A percentile compares a stretch with the other conserved stretches of the same genome.
Conservation (phyloP, 2,329 filamentous ascomycete species). For the Sporothrix brunneoviolacea region DNA sequence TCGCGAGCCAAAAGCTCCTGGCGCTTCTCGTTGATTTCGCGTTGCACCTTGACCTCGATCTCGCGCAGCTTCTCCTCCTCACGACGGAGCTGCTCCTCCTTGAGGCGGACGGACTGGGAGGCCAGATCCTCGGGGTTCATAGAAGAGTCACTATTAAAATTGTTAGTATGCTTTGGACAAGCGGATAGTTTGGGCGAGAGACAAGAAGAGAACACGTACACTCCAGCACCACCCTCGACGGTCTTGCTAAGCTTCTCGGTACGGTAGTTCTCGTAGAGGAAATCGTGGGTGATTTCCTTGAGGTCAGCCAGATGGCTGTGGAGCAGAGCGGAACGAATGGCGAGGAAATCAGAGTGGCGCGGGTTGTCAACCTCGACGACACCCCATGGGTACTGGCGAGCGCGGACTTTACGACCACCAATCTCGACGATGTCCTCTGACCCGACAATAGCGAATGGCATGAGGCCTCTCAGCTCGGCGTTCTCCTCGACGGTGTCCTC, state of each 20-base stretch:
- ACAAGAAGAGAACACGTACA: conserved; percentile 55
- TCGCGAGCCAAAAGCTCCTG: conserved; percentile 96
- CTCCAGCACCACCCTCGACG: conserved; percentile 81
- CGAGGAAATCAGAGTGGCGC: conserved; percentile 96
- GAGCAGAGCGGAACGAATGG: conserved; percentile 89
- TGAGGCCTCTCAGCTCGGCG: conserved; percentile 89
- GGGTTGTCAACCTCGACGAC: conserved; percentile 99
- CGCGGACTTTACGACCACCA: conserved; percentile 83
- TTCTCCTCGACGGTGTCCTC: conserved; percentile 99
- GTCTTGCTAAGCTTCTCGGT: conserved; percentile 99
- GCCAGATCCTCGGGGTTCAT: conserved; percentile 98
- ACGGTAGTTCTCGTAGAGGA: conserved; percentile 99
- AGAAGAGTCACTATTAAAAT: conserved; percentile 59
- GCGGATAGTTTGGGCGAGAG: conserved; percentile 3
- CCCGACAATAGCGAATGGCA: conserved; percentile 98
- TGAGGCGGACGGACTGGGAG: conserved; percentile 93
- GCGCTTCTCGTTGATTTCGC: conserved; percentile 99
- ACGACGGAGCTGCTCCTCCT: conserved; percentile 98
- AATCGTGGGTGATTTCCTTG: conserved; percentile 99
- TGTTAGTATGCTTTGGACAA: conserved; percentile 9
- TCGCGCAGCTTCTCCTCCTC: conserved; percentile 99
- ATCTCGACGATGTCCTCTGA: conserved; percentile 95
- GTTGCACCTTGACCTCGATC: conserved; percentile 98
- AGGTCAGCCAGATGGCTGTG: conserved; percentile 97
- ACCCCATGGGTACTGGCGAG: conserved; percentile 97